Percentiles rank a stretch among this genome's conserved stretches.
Conservation (phyloP, 306 rosid species). For the Canavalia ensiformis region DNA sequence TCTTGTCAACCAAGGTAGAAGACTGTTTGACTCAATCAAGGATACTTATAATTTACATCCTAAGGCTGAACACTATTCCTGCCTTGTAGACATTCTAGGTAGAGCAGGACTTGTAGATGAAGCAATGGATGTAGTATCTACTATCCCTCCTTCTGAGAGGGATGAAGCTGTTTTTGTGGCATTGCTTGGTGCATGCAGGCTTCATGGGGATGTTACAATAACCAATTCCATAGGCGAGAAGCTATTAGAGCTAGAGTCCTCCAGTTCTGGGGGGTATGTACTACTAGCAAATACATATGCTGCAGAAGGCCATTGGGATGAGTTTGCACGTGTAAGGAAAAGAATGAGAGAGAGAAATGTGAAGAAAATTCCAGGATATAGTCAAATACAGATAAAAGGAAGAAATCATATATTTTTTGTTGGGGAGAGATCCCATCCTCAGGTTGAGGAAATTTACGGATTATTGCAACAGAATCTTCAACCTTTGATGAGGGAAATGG, state of each 20-base stretch:
- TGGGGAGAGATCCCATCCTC: constrained; percentile 60
- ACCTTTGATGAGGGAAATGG: constrained; percentile 58
- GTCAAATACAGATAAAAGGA: constrained; percentile 59
- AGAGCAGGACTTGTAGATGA: constrained; percentile 57
- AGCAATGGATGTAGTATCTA: constrained; percentile 49
- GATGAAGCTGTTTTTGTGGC: constrained; percentile 61
- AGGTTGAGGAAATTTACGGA: constrained; percentile 49
- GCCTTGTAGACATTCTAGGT: constrained; percentile 59
- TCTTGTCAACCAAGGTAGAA: constrained; percentile 60
- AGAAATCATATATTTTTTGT: constrained; percentile 53
- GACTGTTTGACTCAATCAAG: constrained; percentile 56
- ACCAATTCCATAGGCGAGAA: constrained; percentile 52
- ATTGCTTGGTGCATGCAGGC: constrained; percentile 60
- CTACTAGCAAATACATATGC: constrained; percentile 60
- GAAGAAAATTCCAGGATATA: constrained; percentile 59
- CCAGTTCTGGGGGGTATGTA: constrained; percentile 51
- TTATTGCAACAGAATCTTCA: constrained; percentile 58
- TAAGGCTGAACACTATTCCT: constrained; percentile 53
- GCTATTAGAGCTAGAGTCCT: constrained; percentile 53
- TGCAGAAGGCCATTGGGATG: constrained; percentile 57
- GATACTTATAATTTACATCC: constrained; percentile 49
- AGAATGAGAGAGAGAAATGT: constrained; percentile 61
- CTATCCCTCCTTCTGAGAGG: constrained; percentile 55
- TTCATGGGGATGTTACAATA: constrained; percentile 49
- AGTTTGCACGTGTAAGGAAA: constrained; percentile 62